These are phyloP conservation scores for Friedmanniomyces endolithicus DNA, from an alignment of 495 filamentous ascomycete genomes.

Conservation along the genomic window DNA sequence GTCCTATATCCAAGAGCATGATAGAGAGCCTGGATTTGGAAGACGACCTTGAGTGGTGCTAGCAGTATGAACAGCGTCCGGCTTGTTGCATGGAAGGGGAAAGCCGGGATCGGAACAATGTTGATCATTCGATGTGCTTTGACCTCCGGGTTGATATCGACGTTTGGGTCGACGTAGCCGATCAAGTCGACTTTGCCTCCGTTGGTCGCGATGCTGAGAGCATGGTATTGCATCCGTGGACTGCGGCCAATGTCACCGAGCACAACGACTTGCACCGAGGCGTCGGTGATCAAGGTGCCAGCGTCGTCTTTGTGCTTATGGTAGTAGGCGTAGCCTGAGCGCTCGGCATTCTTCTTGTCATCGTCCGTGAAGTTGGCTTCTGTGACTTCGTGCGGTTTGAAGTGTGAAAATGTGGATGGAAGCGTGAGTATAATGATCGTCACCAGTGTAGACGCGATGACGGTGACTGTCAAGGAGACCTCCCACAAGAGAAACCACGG, in stretches of 20 bases:
- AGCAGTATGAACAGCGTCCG: conserved; percentile 66
- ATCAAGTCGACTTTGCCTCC: conserved; percentile 72
- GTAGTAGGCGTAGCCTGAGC: conserved; percentile 17
- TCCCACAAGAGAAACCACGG: conserved; percentile 13
- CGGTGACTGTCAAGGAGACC: conserved; percentile 26
- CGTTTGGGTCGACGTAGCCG: conserved; percentile 57
- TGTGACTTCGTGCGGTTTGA: conserved; percentile 17
- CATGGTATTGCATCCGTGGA: conserved; percentile 98
- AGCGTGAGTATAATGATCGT: conserved; percentile 40
- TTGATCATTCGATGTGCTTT: conserved; percentile 49
- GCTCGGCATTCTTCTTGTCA: conserved; percentile 5
- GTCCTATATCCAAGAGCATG: conserved; percentile 59
- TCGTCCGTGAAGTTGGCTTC: conserved; percentile 13
- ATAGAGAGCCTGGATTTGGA: conserved; percentile 61
- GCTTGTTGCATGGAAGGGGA: conserved; percentile 57
- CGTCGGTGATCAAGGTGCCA: conserved; percentile 26
- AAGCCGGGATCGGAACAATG: conserved; percentile 50
- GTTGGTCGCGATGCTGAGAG: conserved; percentile 76
- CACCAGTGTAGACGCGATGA: conserved; percentile 38
- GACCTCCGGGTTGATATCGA: conserved; percentile 62
- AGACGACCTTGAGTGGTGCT: conserved; percentile 76
- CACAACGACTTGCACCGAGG: conserved; percentile 72
- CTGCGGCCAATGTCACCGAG: conserved; percentile 95
- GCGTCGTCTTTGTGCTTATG: conserved; percentile 11
- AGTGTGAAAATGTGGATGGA: conserved; percentile 35